Base-by-base conservation (phyloP, 305 asterid species). In the Solanum chacoense region DNA sequence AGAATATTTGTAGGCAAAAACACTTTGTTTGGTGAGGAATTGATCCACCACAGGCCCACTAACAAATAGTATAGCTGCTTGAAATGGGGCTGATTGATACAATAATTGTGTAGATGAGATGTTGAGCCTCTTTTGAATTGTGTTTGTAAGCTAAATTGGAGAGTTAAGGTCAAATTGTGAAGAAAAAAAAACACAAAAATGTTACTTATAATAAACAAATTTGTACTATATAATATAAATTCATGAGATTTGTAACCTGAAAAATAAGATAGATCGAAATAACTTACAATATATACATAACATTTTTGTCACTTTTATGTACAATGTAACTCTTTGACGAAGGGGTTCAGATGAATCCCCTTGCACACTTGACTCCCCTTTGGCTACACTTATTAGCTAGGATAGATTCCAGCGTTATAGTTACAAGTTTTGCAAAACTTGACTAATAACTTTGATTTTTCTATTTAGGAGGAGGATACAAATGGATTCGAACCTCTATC, bases 41-140 rank as follows among this genome's bases (percentile, higher is more conserved):
- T 93, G 96, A 87, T 96, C 99, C n/a, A 95, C 92, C 2, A 94
- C 88, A 40, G 99, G 98, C 71, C 99, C 99, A 0, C 95, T 88
- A 14, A 95, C 79, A 45, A 95, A 95, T 11, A 96, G 93, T 88
- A 96, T 91, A 7, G 98, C 98, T 9, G 99, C 96, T 85, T 96
- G 99, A 73, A 94, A 95, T 63, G 99, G 99, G 11, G 99, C 98
- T 32, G 99, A 96, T 91, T 96, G 99, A 55, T 96, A 96, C 76
- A 95, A 87, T 40, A 96, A 90, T 84, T 96, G 98, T 4, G 99
- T 96, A 0, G 99, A 96, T 5, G 99, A 94, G 18, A 96, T 98
- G 71, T 92, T 96, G 72, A 95, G 92, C 92, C 94, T 94, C 95
- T 96, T 96, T 18, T 96, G 99, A 86, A 96, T 96, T 24, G 99